Percentiles rank a stretch among this genome's conserved stretches.
Evolutionary conservation across 345 rosid species (phyloP).

Genomic region (Eucalyptus microcorys): DNA sequence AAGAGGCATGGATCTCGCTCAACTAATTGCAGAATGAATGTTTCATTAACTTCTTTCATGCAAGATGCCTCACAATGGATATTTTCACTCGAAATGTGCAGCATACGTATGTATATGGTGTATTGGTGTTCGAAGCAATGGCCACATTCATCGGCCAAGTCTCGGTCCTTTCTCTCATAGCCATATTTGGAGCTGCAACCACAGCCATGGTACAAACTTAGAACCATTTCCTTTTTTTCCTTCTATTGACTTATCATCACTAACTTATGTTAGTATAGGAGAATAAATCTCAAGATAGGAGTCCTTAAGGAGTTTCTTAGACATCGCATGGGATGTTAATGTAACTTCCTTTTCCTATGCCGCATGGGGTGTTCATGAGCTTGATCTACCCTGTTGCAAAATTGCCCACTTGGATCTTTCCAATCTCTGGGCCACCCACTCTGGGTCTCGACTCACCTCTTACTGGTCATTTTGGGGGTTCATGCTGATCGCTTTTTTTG

Average conservation of each 20-base stretch:
- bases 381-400: background rate
- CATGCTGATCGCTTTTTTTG: background rate
- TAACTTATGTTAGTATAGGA: background rate
- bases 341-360: background rate
- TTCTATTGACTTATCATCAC: background rate
- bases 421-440: background rate
- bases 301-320: background rate
- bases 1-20: background rate
- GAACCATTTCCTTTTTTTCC: background rate
- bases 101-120: constrained; percentile 86
- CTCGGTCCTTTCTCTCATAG: constrained; percentile 85
- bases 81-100: constrained; percentile 3
- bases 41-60: background rate
- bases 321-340: background rate
- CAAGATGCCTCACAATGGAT: background rate
- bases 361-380: background rate
- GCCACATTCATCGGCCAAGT: constrained; percentile 94
- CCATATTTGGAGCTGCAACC: constrained; percentile 91
- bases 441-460: background rate
- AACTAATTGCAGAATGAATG: background rate
- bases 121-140: constrained; percentile 86
- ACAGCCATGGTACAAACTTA: constrained; percentile 73
- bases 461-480: background rate
- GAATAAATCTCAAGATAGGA: background rate
- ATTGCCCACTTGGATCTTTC: background rate